Base-by-base conservation (phyloP, 2,329 filamentous ascomycete genomes). In the Exophiala sp. region DNA sequence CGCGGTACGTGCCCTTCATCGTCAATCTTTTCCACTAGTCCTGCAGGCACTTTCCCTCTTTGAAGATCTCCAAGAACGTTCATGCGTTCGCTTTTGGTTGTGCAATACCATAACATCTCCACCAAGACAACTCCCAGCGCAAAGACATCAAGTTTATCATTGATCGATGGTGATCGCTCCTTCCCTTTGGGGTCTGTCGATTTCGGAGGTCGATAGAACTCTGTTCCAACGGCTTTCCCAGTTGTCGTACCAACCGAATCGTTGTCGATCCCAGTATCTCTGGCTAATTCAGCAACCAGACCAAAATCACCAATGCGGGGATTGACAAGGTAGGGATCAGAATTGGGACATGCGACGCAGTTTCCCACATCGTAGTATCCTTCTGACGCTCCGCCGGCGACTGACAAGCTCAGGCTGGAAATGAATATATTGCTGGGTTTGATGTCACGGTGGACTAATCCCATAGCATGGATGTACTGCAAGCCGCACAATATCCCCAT, bases 401-500 rank as follows among this genome's bases (percentile, higher is more conserved):
- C 20, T 58, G 66, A 24, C 2, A 67, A 65, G 3, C 63, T 67
- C 14, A 72, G 68, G n/a, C 76, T 65, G 2, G 79, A 80, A 0
- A 88, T 71, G 66, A 88, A 86, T 24, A 88, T 80, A 60, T 88
- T 88, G 2, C 79, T 81, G 0, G 85, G 85, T 62, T 88, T 88
- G 18, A 88, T 72, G 63, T 88, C 85, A 8, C 84, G 80, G 62
- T 88, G 85, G 0, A 86, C 76, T 44, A 87, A 79, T 5, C 76
- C 75, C 54, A 82, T 75, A 0, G 72, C 69, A 61, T 88, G 85
- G 1, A 87, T 73, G 62, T 88, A 87, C 53, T 84, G 77, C 2
- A 87, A 78, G 1, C 84, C 85, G 7, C 83, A 78, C 1, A 86
- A 68, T 29, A 87, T 79, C 1, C 77, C 76, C 10, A 79, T 68